Evolutionary conservation across 2,329 filamentous ascomycete genomes (phyloP).

Genomic region (Ascocoryne sarcoides): DNA sequence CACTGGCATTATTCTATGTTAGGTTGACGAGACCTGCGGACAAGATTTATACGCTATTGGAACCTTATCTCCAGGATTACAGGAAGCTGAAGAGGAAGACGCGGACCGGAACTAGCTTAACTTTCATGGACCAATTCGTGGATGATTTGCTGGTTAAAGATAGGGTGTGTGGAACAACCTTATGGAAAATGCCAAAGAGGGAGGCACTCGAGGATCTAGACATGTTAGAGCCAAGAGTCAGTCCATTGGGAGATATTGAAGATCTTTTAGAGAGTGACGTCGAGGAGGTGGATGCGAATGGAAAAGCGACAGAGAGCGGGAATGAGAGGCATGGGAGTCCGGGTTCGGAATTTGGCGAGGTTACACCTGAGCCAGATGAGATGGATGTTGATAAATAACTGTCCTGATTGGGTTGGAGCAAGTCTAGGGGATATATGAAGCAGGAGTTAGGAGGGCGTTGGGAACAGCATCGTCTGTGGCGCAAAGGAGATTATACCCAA

Average conservation of each 20-base stretch:
- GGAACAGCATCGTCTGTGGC: too few relatives aligned
- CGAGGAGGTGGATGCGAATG: constrained; percentile 25
- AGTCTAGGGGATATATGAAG: too few relatives aligned
- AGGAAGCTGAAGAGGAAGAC: constrained; percentile 75
- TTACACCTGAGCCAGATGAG: constrained; percentile 17
- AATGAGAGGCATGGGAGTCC: constrained; percentile 13
- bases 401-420: too few relatives aligned
- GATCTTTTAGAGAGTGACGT: constrained; percentile 48
- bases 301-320: constrained; percentile 4
- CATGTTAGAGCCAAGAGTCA: constrained; percentile 74
- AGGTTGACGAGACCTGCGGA: constrained; percentile 74
- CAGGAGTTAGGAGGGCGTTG: too few relatives aligned
- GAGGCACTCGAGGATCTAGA: constrained; percentile 83
- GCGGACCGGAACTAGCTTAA: constrained; percentile 65
- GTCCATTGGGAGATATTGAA: constrained; percentile 73
- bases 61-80: constrained; percentile 73
- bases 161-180: constrained; percentile 78
- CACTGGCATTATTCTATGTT: constrained; percentile 88
- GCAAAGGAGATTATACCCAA: too few relatives aligned
- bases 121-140: constrained; percentile 83
- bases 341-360: constrained; percentile 35
- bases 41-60: constrained; percentile 70
- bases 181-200: constrained; percentile 84
- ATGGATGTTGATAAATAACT: constrained; percentile 17
- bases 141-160: constrained; percentile 87